Conservation (phyloP, 805 yeast genomes). For the Hanseniaspora clermontiae region DNA sequence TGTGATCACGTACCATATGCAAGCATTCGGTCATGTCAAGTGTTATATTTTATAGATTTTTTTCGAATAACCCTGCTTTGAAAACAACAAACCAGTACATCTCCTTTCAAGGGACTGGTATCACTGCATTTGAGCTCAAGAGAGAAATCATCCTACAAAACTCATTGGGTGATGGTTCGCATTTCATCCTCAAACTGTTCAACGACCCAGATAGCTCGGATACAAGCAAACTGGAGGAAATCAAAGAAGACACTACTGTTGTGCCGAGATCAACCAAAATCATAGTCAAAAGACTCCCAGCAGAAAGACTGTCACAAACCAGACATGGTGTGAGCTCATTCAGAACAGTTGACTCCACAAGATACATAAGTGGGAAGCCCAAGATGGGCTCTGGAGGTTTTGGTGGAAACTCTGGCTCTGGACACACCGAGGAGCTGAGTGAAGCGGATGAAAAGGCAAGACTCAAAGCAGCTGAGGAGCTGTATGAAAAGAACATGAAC, state of each 20-base stretch:
- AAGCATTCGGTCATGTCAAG: not conserved
- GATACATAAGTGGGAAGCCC: constrained; percentile 67
- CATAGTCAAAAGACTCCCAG: constrained; percentile 67
- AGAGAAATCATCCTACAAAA: constrained; percentile 76
- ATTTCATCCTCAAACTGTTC: constrained; percentile 62
- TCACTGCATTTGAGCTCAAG: constrained; percentile 86
- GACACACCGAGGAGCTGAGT: constrained; percentile 7
- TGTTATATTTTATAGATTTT: constrained; percentile 10
- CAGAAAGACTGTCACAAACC: constrained; percentile 26
- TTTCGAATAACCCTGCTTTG: constrained; percentile 15
- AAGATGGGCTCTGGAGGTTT: constrained; percentile 21
- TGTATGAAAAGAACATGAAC: constrained; percentile 13
- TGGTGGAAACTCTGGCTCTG: constrained; percentile 15
- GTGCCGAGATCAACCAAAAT: constrained; percentile 81
- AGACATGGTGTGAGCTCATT: constrained; percentile 30
- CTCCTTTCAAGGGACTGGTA: constrained; percentile 88
- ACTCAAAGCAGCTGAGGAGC: constrained; percentile 17
- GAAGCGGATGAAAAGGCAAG: constrained; percentile 14
- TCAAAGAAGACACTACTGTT: constrained; percentile 80
- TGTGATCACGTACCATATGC: not conserved
- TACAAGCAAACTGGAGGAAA: constrained; percentile 61
- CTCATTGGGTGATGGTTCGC: constrained; percentile 70
- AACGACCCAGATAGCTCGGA: constrained; percentile 26
- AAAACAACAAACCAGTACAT: constrained; percentile 6
- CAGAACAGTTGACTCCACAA: constrained; percentile 42